Evolutionary conservation across 192 early-diverging fungal species (phyloP).

Genomic region (Podila verticillata): DNA sequence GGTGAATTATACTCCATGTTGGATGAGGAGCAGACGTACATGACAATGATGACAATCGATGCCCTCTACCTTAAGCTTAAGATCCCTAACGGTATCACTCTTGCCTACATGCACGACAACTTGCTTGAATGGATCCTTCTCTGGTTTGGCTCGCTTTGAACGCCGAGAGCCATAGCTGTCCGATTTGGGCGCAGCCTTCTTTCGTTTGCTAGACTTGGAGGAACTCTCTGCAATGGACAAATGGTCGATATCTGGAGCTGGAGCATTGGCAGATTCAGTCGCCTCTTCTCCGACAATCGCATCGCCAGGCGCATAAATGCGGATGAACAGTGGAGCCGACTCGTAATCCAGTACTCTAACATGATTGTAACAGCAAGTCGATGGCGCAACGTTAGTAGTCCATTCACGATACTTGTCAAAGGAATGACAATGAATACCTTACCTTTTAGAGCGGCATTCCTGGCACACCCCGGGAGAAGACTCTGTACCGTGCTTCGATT

Average conservation of each 20-base stretch:
- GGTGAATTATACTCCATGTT: too few relatives aligned
- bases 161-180: constrained; percentile 8
- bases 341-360: not conserved
- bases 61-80: constrained; percentile 32
- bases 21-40: not conserved
- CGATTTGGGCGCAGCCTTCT: not conserved
- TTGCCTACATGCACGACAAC: constrained; percentile 18
- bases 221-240: not conserved
- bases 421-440: not conserved
- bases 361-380: not conserved
- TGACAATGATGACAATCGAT: not conserved
- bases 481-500: not conserved
- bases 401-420: not conserved
- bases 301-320: not conserved
- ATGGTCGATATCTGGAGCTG: not conserved
- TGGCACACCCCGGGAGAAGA: not conserved
- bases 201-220: constrained; percentile 1
- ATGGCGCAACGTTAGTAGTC: too few relatives aligned
- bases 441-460: constrained; percentile 27
- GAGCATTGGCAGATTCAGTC: not conserved
- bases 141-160: constrained; percentile 16
- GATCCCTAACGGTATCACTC: constrained; percentile 28
- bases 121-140: constrained; percentile 19
- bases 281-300: not conserved
- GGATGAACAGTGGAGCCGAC: not conserved